Evolutionary conservation across 495 filamentous ascomycete genomes (phyloP).

Genomic region (Penicillium paxilli): DNA sequence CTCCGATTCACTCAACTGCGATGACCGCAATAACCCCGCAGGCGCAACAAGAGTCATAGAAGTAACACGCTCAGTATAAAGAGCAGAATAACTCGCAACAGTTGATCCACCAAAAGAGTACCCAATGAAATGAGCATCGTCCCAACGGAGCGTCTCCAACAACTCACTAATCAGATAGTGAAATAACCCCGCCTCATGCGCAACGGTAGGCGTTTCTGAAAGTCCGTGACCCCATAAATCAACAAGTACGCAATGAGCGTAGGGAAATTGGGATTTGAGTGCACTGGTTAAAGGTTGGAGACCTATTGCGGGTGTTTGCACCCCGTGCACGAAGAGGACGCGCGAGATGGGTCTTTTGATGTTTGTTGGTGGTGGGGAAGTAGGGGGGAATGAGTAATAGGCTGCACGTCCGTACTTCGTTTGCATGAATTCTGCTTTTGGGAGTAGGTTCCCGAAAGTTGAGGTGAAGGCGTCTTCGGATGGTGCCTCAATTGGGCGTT

Average conservation of each 20-base stretch:
- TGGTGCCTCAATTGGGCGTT: slow-evolving; percentile 31
- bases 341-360: slow-evolving; percentile 9
- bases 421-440: slow-evolving; percentile 33
- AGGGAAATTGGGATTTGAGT: slow-evolving; percentile 28
- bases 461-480: slow-evolving; percentile 33
- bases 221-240: slow-evolving; percentile 43
- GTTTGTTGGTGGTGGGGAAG: slow-evolving; percentile 3
- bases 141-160: slow-evolving; percentile 26
- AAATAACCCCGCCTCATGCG: slow-evolving; percentile 29
- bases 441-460: slow-evolving; percentile 37
- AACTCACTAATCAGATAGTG: slow-evolving; percentile 25
- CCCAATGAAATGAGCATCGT: slow-evolving; percentile 33
- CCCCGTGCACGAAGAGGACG: slow-evolving; percentile 34
- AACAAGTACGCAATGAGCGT: slow-evolving; percentile 32
- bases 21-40: slow-evolving; percentile 26
- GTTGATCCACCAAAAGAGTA: slow-evolving; percentile 41
- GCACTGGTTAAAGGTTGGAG: slow-evolving; percentile 31
- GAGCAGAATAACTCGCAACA: slow-evolving; percentile 27
- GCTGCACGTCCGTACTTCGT: slow-evolving; percentile 31
- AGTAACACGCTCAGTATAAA: slow-evolving; percentile 19
- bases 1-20: slow-evolving; percentile 17
- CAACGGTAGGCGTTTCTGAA: slow-evolving; percentile 28
- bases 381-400: slow-evolving; percentile 33
- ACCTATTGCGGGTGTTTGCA: slow-evolving; percentile 39
- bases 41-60: slow-evolving; percentile 37